Evolutionary conservation across 306 rosid species (phyloP).

Genomic region (Trichosanthes cucumerina): DNA sequence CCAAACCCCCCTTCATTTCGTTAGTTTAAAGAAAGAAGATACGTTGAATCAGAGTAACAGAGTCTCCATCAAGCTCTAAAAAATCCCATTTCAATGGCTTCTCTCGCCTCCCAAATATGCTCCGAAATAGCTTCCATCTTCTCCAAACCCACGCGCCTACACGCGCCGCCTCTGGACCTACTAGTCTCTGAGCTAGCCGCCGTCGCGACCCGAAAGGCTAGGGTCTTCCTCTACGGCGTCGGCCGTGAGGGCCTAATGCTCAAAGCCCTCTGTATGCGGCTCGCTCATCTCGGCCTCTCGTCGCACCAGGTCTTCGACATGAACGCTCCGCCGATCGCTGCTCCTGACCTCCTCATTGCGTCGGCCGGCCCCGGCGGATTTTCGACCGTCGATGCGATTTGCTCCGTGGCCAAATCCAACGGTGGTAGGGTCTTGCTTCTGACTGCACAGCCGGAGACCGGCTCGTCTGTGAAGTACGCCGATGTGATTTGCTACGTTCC

Average conservation of each 20-base stretch:
- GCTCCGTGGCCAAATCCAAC: constrained; percentile 43
- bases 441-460: constrained; percentile 74
- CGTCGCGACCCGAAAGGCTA: constrained; percentile 25
- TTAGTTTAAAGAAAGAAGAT: neutral
- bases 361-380: constrained; percentile 90
- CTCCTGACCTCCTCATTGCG: constrained; percentile 60
- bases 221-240: constrained; percentile 69
- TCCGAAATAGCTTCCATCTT: constrained; percentile 53
- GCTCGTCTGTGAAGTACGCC: constrained; percentile 60
- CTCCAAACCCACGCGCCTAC: constrained; percentile 48
- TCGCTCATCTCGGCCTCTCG: constrained; percentile 60
- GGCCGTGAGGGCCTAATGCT: constrained; percentile 95
- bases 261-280: constrained; percentile 75
- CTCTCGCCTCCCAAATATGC: constrained; percentile 62
- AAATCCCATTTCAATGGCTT: constrained; percentile 20
- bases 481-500: constrained; percentile 59
- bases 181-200: constrained; percentile 44
- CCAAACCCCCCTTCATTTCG: neutral
- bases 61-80: neutral
- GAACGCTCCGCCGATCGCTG: constrained; percentile 65
- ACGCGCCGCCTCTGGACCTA: constrained; percentile 47
- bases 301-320: constrained; percentile 76
- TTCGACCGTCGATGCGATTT: constrained; percentile 79
- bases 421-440: constrained; percentile 67
- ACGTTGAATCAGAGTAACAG: neutral